Evolutionary conservation across 495 filamentous ascomycete genomes (phyloP), one percentile per base, ranked within the genome.

Genomic region (Trichoderma asperelloides): DNA sequence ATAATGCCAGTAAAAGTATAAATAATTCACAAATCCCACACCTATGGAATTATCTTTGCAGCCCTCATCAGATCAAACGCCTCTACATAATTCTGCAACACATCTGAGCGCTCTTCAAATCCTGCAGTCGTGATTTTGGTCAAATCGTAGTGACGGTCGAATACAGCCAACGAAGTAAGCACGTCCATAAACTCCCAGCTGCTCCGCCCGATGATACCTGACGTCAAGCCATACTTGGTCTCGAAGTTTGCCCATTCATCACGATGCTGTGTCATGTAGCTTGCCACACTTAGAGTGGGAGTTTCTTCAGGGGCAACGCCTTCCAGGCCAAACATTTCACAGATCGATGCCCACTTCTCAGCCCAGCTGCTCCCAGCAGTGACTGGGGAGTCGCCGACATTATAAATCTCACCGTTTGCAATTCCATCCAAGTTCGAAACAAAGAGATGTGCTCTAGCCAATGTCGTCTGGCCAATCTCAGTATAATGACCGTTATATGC

Each of bases 391-490:
- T 80, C 76, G 2, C 69, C 79, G 33, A 71, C 62, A 57, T 82
- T 81, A 69, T 76, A 80, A 11, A 65, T 55, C 23, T 68, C 65
- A 11, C 73, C 74, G 15, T 70, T 67, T 4, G 65, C 51, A 8
- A 67, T 60, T 6, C 77, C 69, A 0, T 66, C 70, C 23, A 74
- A 60, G 49, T 75, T 63, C 4, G 74, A 75, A 3, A 76, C 77
- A 66, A 73, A 77, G 65, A 84, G 78, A 55, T 77, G 71, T 30
- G 80, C 76, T 0, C 71, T 70, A 2, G 78, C 76, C 33, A 84
- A 71, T n/a, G 78, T 72, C 63, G 79, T 77, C 68, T 81, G 80
- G 6, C 71, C 77, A 7, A 74, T 74, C 64, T 78, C 73, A 3
- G 72, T 79, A 62, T 75, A 72, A 21, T 72, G 69, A 2, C 66